Evolutionary conservation across 106 monocot genomes (phyloP).

Genomic region (Acorus calamus): DNA sequence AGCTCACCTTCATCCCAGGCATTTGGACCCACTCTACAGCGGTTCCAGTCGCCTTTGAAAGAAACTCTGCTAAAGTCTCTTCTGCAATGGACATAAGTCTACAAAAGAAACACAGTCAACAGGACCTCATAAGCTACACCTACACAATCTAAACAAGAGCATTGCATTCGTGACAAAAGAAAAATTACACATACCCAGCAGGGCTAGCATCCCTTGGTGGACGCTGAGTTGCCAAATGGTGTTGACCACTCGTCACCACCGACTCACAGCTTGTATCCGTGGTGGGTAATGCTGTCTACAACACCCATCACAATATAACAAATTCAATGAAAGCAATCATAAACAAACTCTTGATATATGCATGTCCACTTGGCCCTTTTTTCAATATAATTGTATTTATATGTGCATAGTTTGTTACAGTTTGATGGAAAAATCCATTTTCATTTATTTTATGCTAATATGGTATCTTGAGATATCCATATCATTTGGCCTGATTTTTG

Average conservation of each 20-base stretch:
- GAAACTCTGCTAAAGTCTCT: conserved; percentile 81
- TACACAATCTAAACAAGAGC: neutral
- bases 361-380: too few relatives aligned
- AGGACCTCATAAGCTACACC: neutral
- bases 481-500: too few relatives aligned
- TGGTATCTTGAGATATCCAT: too few relatives aligned
- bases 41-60: conserved; percentile 81
- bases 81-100: conserved; percentile 70
- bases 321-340: neutral
- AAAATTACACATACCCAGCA: conserved; percentile 34
- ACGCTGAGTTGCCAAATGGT: conserved; percentile 24
- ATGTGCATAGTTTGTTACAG: too few relatives aligned
- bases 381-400: too few relatives aligned
- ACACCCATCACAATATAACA: neutral
- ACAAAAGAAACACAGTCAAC: neutral
- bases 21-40: conserved; percentile 80
- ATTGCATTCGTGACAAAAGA: neutral
- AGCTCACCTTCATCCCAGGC: conserved; percentile 79
- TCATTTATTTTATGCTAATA: too few relatives aligned
- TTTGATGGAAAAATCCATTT: too few relatives aligned
- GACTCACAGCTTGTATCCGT: conserved; percentile 67
- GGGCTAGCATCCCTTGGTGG: conserved; percentile 54
- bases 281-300: conserved; percentile 27
- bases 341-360: neutral
- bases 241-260: conserved; percentile 42